Evolutionary conservation across 177 flowering plant genomes (phyloP), one percentile per base, ranked within the genome.

Genomic region (Tripterygium wilfordii): DNA sequence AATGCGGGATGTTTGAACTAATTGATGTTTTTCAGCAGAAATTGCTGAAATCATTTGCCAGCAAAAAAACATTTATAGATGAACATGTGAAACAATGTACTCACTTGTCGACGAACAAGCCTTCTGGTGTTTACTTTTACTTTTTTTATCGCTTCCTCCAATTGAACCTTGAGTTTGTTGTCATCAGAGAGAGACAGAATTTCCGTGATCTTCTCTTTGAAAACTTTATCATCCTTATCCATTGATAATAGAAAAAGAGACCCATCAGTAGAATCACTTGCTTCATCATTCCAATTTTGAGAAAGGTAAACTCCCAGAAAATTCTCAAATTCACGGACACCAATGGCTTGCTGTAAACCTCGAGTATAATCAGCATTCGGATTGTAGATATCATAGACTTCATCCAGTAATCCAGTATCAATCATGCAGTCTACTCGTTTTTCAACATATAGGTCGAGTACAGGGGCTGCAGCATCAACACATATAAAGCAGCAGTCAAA

Each of bases 91-190:
- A 35, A 13, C 14, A 7, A 10, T 6, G 28, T n/a, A 42, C 78
- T 69, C 69, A 88, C 96, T 67, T 88, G 98, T 33, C 91, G 86
- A n/a, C 92, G 88, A 61, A 89, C 78, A 57, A 94, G 95, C 63
- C 89, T 86, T 58, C 85, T 57, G 14, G 97, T 94, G 56, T 89
- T 89, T 42, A 58, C 20, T 53, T 92, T 92, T 20, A 89, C 61
- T 58, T 65, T 72, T 42, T 70, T 76, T 61, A 89, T 79, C 24
- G 89, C 88, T 58, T 82, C 95, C 41, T 56, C 33, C 32, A 92
- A 43, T 10, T 74, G 35, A 39, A 57, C 21, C 45, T 71, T 79
- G 24, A 41, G 48, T 20, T 58, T 53, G 43, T 52, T 51, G 38
- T 66, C 66, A 41, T 13, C 40, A 2, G 71, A 38, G 3, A 60